Conservation (phyloP, 176 grass and related monocot genomes). For the Juncus effusus region DNA sequence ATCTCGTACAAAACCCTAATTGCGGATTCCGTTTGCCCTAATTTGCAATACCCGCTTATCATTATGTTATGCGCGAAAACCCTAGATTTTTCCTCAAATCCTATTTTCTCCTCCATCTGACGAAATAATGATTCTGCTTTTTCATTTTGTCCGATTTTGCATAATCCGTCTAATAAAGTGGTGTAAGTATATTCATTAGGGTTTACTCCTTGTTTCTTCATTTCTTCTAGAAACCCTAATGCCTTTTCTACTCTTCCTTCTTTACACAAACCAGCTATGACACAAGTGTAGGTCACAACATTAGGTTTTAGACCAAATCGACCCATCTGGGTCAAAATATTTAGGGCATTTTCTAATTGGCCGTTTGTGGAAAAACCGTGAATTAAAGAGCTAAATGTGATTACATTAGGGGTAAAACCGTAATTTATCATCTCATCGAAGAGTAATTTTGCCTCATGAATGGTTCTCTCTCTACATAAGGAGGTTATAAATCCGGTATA, state of each 20-base stretch:
- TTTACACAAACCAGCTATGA: constrained; percentile 62
- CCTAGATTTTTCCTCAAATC: neutral
- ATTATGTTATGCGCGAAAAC: constrained; percentile 34
- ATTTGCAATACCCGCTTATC: constrained; percentile 33
- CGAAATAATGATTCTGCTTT: constrained; percentile 50
- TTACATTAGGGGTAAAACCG: constrained; percentile 13
- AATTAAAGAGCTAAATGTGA: constrained; percentile 22
- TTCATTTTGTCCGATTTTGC: constrained; percentile 61
- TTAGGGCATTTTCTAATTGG: constrained; percentile 21
- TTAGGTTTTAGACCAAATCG: constrained; percentile 36
- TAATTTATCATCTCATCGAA: constrained; percentile 29
- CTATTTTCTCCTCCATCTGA: constrained; percentile 44
- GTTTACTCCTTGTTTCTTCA: constrained; percentile 33
- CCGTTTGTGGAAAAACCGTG: constrained; percentile 22
- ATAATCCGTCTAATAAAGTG: constrained; percentile 59
- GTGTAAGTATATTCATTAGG: constrained; percentile 79
- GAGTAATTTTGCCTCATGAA: constrained; percentile 25
- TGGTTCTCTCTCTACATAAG: constrained; percentile 21
- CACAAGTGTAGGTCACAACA: constrained; percentile 58
- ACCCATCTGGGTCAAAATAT: constrained; percentile 23
- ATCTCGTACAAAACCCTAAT: constrained; percentile 21
- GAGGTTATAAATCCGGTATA: constrained; percentile 28
- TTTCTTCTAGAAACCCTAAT: constrained; percentile 55
- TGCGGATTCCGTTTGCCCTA: constrained; percentile 30
- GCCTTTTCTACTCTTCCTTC: constrained; percentile 74